A percentile compares a stretch with the other conserved stretches of the same genome.
Conservation (phyloP, 345 rosid species). For the Gossypium bickii region DNA sequence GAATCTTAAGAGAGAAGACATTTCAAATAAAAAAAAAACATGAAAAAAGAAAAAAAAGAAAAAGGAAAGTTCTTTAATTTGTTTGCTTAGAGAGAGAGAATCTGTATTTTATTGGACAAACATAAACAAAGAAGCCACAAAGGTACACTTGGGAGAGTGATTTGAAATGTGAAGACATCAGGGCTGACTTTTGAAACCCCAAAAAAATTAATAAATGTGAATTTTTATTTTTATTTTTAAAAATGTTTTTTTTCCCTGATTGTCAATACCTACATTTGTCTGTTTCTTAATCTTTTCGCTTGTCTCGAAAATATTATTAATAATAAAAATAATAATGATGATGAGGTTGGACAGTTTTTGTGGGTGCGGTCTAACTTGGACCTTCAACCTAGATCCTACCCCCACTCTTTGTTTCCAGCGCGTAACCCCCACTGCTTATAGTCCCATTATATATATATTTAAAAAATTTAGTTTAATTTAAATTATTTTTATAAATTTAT, state of each 20-base stretch:
- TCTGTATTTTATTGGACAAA: conserved; percentile 20
- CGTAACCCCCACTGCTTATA: not conserved
- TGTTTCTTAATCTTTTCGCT: conserved; percentile 25
- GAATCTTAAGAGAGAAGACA: conserved; percentile 29
- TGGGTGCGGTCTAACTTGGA: conserved; percentile 11
- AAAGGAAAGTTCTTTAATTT: conserved; percentile 42
- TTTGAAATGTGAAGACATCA: conserved; percentile 27
- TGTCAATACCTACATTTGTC: conserved; percentile 44
- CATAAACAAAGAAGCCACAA: conserved; percentile 16
- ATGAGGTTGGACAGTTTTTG: conserved; percentile 16
- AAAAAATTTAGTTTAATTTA: too few relatives aligned
- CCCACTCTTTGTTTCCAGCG: not conserved
- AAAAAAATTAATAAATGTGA: not conserved
- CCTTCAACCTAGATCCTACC: not conserved
- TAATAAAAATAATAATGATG: conserved; percentile 9
- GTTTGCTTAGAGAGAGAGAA: conserved; percentile 16
- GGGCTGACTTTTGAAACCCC: conserved; percentile 45
- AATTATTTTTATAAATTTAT: too few relatives aligned
- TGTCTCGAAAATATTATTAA: conserved; percentile 14
- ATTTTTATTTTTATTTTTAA: not conserved
- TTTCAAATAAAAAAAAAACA: conserved; percentile 37
- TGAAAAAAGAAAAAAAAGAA: not conserved
- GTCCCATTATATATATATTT: too few relatives aligned
- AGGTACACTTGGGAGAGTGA: conserved; percentile 20
- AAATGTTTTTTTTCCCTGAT: not conserved